These are phyloP conservation scores for Debaryomyces sp. DNA, from an alignment of 1,139 yeast species.

Conservation along the genomic window DNA sequence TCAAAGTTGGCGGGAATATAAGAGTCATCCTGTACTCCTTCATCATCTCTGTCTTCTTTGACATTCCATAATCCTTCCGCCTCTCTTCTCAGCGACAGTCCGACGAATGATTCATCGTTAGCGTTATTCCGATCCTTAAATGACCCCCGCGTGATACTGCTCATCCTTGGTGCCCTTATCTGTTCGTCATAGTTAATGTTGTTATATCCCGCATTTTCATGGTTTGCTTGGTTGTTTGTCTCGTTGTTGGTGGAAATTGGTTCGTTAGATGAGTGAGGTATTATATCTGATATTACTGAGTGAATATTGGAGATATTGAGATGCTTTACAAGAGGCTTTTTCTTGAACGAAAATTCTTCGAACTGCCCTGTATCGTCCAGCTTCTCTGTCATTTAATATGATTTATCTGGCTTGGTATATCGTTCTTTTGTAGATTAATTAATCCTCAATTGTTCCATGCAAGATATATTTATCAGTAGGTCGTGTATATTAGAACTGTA, in stretches of 20 bases:
- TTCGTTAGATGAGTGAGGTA: slow-evolving; percentile 18
- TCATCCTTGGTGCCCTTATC: slow-evolving; percentile 48
- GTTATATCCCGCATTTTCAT: slow-evolving; percentile 15
- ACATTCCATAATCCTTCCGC: slow-evolving; percentile 1
- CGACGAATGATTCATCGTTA: background rate
- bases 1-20: slow-evolving; percentile 49
- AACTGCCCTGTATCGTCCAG: slow-evolving; percentile 16
- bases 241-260: background rate
- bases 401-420: background rate
- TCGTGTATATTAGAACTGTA: slow-evolving; percentile 1
- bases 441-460: background rate
- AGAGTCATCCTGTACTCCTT: slow-evolving; percentile 9
- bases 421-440: background rate
- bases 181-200: slow-evolving; percentile 46
- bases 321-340: slow-evolving; percentile 35
- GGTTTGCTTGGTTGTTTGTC: background rate
- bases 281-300: slow-evolving; percentile 36
- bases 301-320: slow-evolving; percentile 18
- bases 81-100: slow-evolving; percentile 3
- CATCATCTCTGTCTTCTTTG: slow-evolving; percentile 3
- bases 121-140: slow-evolving; percentile 13
- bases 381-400: slow-evolving; percentile 3
- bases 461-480: slow-evolving; percentile 3
- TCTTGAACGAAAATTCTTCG: slow-evolving; percentile 42
- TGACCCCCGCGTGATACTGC: slow-evolving; percentile 26